Evolutionary conservation across 768 basidiomycete species (phyloP).

Genomic region (Rubroboletus pulcherrimus): DNA sequence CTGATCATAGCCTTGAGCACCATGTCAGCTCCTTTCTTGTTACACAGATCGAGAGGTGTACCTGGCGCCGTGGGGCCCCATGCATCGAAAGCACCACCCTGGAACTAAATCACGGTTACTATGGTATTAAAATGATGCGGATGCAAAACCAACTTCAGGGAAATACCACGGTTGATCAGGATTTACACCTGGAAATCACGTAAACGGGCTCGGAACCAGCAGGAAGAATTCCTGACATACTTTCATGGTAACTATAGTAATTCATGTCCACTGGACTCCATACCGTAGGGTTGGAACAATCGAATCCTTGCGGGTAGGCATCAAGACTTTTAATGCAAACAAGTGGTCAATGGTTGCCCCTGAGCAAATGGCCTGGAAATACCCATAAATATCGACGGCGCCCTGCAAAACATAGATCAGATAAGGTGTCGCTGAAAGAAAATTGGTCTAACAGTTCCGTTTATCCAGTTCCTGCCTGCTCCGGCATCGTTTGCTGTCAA

Average conservation of each 20-base stretch:
- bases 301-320: conserved; percentile 74
- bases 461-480: conserved; percentile 56
- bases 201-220: conserved; percentile 17
- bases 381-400: conserved; percentile 70
- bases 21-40: not conserved
- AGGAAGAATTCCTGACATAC: conserved; percentile 11
- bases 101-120: conserved; percentile 42
- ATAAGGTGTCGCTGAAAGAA: not conserved
- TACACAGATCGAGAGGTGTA: conserved; percentile 15
- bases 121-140: not conserved
- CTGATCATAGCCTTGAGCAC: conserved; percentile 49
- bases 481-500: conserved; percentile 74
- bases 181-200: conserved; percentile 36
- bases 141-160: conserved; percentile 49
- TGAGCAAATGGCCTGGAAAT: conserved; percentile 4
- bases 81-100: conserved; percentile 76
- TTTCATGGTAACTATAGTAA: conserved; percentile 62
- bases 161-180: conserved; percentile 63
- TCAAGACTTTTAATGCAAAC: conserved; percentile 43
- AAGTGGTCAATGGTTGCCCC: not conserved
- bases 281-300: conserved; percentile 65
- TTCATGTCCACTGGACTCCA: conserved; percentile 65
- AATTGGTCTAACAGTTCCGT: conserved; percentile 52
- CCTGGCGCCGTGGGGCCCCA: conserved; percentile 76
- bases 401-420: conserved; percentile 38